Evolutionary conservation across 169 alveolate species (phyloP).

Genomic region (Blepharisma undulans): DNA sequence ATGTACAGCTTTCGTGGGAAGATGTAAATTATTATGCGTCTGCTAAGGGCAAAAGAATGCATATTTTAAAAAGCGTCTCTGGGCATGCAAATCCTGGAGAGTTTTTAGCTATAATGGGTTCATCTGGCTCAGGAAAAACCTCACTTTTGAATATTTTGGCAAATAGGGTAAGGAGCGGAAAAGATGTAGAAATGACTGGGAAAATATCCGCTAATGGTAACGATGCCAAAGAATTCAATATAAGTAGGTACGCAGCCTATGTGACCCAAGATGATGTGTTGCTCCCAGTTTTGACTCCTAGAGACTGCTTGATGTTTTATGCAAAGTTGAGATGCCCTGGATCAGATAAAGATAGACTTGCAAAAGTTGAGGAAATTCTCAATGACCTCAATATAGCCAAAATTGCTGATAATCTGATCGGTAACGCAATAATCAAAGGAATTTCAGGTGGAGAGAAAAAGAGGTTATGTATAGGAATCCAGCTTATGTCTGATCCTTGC

Average conservation of each 20-base stretch:
- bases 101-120: slow-evolving; percentile 58
- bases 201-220: slow-evolving; percentile 56
- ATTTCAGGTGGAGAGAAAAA: slow-evolving; percentile 92
- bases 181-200: slow-evolving; percentile 60
- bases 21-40: not conserved
- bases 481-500: slow-evolving; percentile 88
- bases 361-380: slow-evolving; percentile 46
- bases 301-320: slow-evolving; percentile 74
- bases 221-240: slow-evolving; percentile 25
- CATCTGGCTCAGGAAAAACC: slow-evolving; percentile 82
- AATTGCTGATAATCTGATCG: slow-evolving; percentile 73
- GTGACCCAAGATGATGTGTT: slow-evolving; percentile 78
- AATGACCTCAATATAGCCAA: slow-evolving; percentile 54
- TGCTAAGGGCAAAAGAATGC: not conserved
- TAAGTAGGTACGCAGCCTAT: slow-evolving; percentile 60
- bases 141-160: slow-evolving; percentile 70
- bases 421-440: slow-evolving; percentile 78
- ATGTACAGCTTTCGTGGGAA: slow-evolving; percentile 21
- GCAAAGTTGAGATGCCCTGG: slow-evolving; percentile 57
- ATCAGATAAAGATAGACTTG: slow-evolving; percentile 33
- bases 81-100: slow-evolving; percentile 57
- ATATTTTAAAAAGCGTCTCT: slow-evolving; percentile 38
- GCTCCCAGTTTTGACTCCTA: slow-evolving; percentile 64
- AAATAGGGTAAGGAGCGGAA: slow-evolving; percentile 48
- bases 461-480: slow-evolving; percentile 90